A percentile compares a stretch with the other conserved stretches of the same genome.
Evolutionary conservation across 2,329 filamentous ascomycete genomes (phyloP).

Genomic region (Alternaria metachromatica): DNA sequence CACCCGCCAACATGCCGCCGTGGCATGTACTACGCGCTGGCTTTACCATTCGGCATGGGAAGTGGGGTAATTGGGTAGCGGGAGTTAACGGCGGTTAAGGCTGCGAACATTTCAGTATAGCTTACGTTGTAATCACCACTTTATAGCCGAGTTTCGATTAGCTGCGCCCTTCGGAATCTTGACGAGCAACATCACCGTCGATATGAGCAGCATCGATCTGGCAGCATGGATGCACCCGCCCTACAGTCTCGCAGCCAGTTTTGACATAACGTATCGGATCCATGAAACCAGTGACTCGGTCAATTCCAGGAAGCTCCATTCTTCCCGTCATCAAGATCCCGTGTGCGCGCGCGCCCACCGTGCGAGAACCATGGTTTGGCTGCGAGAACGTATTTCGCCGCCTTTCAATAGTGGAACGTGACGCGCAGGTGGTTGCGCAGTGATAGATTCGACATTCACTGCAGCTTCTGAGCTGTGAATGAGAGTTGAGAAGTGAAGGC

Average conservation of each 20-base stretch:
- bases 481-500: not conserved
- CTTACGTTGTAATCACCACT: too few species aligned
- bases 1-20: not conserved
- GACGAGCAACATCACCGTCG: not conserved
- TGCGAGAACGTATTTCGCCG: not conserved
- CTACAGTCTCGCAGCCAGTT: not conserved
- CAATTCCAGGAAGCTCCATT: not conserved
- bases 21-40: not conserved
- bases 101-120: too few species aligned
- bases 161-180: not conserved
- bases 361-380: not conserved
- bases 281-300: too few species aligned
- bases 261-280: rapidly evolving
- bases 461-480: not conserved
- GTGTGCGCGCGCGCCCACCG: not conserved
- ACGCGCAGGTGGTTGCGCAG: not conserved
- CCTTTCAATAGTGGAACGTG: not conserved
- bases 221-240: not conserved
- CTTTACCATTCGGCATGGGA: too few species aligned
- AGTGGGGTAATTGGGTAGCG: too few species aligned
- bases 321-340: rapidly evolving
- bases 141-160: too few species aligned
- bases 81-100: too few species aligned
- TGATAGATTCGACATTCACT: not conserved
- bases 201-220: not conserved